Conservation (phyloP, 768 basidiomycete species). For the Panus rudis region DNA sequence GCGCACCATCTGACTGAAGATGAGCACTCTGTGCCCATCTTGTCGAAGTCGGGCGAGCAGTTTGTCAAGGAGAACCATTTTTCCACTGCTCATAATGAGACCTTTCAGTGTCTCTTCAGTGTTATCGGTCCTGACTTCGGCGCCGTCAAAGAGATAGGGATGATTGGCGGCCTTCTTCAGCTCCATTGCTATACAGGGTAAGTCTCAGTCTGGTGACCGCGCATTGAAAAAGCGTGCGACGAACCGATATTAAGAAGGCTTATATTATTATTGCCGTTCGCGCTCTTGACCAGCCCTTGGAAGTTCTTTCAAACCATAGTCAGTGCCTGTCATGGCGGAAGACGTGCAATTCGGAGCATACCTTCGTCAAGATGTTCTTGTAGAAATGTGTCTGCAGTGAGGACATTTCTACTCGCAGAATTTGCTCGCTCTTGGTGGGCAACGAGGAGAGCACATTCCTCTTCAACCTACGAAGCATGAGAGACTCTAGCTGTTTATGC, state of each 20-base stretch:
- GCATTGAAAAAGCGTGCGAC: slow-evolving; percentile 15
- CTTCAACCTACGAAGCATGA: slow-evolving; percentile 95
- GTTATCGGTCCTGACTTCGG: slow-evolving; percentile 57
- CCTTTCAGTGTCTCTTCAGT: slow-evolving; percentile 85
- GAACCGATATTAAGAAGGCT: slow-evolving; percentile 90
- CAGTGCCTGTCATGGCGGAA: not conserved
- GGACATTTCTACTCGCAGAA: slow-evolving; percentile 95
- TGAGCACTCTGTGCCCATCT: slow-evolving; percentile 94
- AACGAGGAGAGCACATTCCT: slow-evolving; percentile 93
- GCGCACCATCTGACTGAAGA: slow-evolving; percentile 99
- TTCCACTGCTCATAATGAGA: slow-evolving; percentile 97
- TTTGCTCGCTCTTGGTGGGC: slow-evolving; percentile 97
- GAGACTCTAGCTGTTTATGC: slow-evolving; percentile 83
- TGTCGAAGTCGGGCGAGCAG: slow-evolving; percentile 81
- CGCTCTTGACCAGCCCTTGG: slow-evolving; percentile 83
- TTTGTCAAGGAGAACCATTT: slow-evolving; percentile 97
- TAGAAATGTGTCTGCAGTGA: slow-evolving; percentile 96
- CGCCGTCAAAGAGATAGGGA: slow-evolving; percentile 96
- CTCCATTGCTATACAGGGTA: slow-evolving; percentile 72
- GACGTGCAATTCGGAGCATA: slow-evolving; percentile 21
- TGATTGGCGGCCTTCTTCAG: slow-evolving; percentile 98
- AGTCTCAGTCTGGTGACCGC: slow-evolving; percentile 1
- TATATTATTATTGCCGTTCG: slow-evolving; percentile 84
- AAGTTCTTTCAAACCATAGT: slow-evolving; percentile 62
- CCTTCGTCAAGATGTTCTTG: slow-evolving; percentile 96